Evolutionary conservation across 768 basidiomycete species (phyloP), one percentile per base, ranked within the genome.

Genomic region (Butyriboletus loyo): DNA sequence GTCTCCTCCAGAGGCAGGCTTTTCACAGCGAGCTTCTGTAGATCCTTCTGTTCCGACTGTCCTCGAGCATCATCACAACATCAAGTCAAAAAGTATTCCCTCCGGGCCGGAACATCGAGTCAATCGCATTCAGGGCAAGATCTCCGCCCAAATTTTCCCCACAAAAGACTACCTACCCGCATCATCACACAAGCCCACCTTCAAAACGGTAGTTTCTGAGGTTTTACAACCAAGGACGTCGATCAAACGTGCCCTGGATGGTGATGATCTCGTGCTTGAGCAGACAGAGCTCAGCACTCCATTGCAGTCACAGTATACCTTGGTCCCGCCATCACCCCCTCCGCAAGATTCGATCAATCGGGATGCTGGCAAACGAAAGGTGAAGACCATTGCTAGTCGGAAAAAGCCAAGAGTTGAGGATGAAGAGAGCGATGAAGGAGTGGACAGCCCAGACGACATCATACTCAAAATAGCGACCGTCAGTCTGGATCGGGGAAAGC

Each of bases 321-420:
- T 87, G 43, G 65, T 88, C 47, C 85, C 86, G 7, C 86, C 87
- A 17, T 87, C 88, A 17, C 87, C 87, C n/a, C 83, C 85, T 17
- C 77, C 78, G 4, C 70, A 69, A 22, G 63, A 70, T 34, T 55
- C 64, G 22, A 55, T 56, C 65, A 46, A 51, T 46, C 47, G 71
- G 64, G 59, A 63, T 55, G 27, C 66, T 72, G 63, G 69, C 24
- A 81, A 76, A 60, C 71, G 67, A 34, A 79, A 73, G 53, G 66
- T 64, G 13, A 76, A 70, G 49, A 51, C 58, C n/a, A 57, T 56
- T n/a, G 49, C 55, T 22, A 49, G 62, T 51, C 72, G 80, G 54
- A 86, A 84, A 72, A 83, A 80, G 61, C 65, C 69, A 19, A 82
- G 77, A 62, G 48, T 78, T n/a, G 61, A 70, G 8, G 63, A 64